Evolutionary conservation across 257 asterid species (phyloP), one percentile per base, ranked within the genome.

Genomic region (Henckelia pumila): DNA sequence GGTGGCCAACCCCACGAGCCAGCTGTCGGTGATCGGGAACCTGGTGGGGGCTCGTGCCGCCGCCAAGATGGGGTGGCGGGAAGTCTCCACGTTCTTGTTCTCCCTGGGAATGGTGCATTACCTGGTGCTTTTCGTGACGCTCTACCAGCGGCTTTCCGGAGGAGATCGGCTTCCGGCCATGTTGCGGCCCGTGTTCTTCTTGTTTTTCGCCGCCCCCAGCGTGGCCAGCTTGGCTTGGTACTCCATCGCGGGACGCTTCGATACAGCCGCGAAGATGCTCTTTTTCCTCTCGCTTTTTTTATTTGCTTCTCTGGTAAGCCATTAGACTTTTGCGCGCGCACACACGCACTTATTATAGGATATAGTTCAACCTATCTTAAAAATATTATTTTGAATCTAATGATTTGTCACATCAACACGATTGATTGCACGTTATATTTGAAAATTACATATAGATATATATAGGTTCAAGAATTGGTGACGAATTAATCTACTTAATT

Each of bases 141-240:
- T 88, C 16, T 83, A 88, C 56, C 92, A 88, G 66, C 37, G 92
- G 29, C 62, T 80, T 29, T 68, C 87, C 10, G 87, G 88, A 17
- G 75, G 87, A 0, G 82, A 88, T 17, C 75, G 75, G 74, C 63
- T 85, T 8, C 90, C 95, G 37, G 79, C 83, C 10, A 63, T 68
- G 73, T 69, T 88, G 5, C 79, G 90, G 72, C 95, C 91, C 17
- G 86, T 77, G 8, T 82, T 85, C 63, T 88, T 77, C 75, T 71
- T 85, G 8, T 85, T 85, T 72, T 79, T 78, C 20, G 91, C 88
- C 0, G 93, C 88, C 8, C 93, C 93, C 13, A 85, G 95, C 79
- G 79, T 76, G 61, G 93, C 93, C 0, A 85, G 89, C 69, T 63
- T 85, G 78, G 87, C 93, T 24, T 88, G 93, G 95, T 83, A 83